A percentile compares a stretch with the other conserved stretches of the same genome.
These are phyloP conservation scores for Saturnispora diversa DNA, from an alignment of 805 yeast species.

Conservation along the genomic window DNA sequence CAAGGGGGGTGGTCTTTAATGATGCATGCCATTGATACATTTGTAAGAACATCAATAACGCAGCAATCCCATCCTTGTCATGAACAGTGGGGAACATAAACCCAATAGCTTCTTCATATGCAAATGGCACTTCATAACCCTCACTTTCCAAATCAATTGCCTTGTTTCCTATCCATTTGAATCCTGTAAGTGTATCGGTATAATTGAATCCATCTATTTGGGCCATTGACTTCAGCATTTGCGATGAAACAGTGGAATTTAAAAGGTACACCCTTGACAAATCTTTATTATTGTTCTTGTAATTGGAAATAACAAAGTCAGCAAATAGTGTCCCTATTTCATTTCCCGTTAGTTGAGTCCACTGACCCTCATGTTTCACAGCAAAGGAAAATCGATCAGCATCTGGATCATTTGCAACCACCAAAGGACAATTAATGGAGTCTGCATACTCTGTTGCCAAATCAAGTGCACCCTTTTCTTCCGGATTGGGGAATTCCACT, in stretches of 20 bases:
- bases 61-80: constrained; percentile 91
- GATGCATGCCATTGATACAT: constrained; percentile 47
- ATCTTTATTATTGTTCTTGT: constrained; percentile 16
- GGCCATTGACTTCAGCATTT: constrained; percentile 66
- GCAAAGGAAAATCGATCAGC: constrained; percentile 92
- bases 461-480: constrained; percentile 84
- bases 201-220: constrained; percentile 48
- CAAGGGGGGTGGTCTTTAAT: constrained; percentile 34
- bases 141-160: constrained; percentile 61
- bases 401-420: constrained; percentile 92
- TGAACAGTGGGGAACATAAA: constrained; percentile 79
- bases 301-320: constrained; percentile 37
- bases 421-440: constrained; percentile 36
- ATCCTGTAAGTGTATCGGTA: constrained; percentile 86
- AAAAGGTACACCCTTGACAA: constrained; percentile 44
- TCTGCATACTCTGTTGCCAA: constrained; percentile 62
- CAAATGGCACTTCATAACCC: constrained; percentile 76
- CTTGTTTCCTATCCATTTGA: constrained; percentile 93
- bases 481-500: constrained; percentile 90
- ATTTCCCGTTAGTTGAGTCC: constrained; percentile 86
- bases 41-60: constrained; percentile 68
- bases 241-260: constrained; percentile 91
- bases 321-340: constrained; percentile 87
- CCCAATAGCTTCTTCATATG: constrained; percentile 93
- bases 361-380: constrained; percentile 40